A percentile compares a stretch with the other conserved stretches of the same genome.
Conservation (phyloP, 306 rosid species). For the Ochetophila trinervis region DNA sequence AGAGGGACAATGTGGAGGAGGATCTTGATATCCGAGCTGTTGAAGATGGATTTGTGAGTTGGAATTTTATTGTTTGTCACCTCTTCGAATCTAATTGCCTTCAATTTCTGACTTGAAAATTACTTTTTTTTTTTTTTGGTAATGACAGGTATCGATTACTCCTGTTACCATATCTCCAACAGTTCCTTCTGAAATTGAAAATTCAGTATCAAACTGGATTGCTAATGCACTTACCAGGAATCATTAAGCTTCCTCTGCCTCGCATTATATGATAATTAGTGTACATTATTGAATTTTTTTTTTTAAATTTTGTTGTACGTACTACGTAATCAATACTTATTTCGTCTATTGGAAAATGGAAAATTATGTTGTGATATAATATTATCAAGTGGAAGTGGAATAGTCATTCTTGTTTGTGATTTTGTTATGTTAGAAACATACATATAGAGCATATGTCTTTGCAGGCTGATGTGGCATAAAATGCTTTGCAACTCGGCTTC, state of each 20-base stretch:
- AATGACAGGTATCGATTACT: constrained; percentile 44
- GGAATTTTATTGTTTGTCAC: neutral
- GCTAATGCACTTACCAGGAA: constrained; percentile 28
- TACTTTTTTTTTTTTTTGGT: constrained; percentile 6
- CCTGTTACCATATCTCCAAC: constrained; percentile 39
- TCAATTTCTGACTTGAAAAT: neutral
- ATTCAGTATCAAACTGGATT: constrained; percentile 50
- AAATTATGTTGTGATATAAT: neutral
- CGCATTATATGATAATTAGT: neutral
- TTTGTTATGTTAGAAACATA: neutral
- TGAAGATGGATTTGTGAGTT: constrained; percentile 58
- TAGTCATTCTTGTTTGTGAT: neutral
- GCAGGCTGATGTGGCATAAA: neutral
- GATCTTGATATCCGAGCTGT: constrained; percentile 40
- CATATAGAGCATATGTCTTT: neutral
- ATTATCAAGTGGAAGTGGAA: neutral
- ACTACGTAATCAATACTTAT: neutral
- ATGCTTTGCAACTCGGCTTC: neutral
- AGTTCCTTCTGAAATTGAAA: constrained; percentile 28
- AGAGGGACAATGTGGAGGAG: constrained; percentile 30
- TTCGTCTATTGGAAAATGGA: neutral
- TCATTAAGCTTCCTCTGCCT: constrained; percentile 10
- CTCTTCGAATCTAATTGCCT: neutral
- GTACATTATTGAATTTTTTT: neutral
- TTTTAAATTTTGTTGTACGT: neutral